phyloP scores from a whole-genome alignment of 495 filamentous ascomycete species.

The Penicillium flavigenum region DNA sequence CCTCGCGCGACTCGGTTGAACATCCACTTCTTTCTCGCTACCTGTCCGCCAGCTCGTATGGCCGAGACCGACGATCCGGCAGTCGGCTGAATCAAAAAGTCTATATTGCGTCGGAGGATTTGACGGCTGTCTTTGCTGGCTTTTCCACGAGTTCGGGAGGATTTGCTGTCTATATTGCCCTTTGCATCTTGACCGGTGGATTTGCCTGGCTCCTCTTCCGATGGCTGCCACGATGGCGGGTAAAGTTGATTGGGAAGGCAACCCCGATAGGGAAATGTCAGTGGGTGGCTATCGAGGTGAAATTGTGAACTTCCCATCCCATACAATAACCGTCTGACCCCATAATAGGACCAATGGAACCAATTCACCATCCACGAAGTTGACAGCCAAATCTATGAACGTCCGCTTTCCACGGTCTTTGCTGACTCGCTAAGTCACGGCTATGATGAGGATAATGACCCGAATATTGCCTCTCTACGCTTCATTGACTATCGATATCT shows the following conservation, averaged over 20 bases:
- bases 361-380: constrained; percentile 76
- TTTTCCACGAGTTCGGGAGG: constrained; percentile 75
- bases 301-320: constrained; percentile 12
- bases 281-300: constrained; percentile 88
- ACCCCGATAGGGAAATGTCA: constrained; percentile 67
- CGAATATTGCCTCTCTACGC: constrained; percentile 66
- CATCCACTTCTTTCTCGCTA: constrained; percentile 69
- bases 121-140: constrained; percentile 88
- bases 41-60: constrained; percentile 56
- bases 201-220: constrained; percentile 78
- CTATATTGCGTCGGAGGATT: constrained; percentile 87
- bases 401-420: constrained; percentile 84
- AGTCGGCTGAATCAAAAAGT: constrained; percentile 78
- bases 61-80: constrained; percentile 54
- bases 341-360: constrained; percentile 80
- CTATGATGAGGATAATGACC: constrained; percentile 84
- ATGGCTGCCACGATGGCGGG: constrained; percentile 87
- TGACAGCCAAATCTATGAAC: constrained; percentile 66
- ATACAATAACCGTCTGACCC: constrained; percentile 21
- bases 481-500: constrained; percentile 91
- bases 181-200: constrained; percentile 73
- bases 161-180: constrained; percentile 60
- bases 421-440: constrained; percentile 54
- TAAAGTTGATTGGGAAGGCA: constrained; percentile 68
- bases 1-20: constrained; percentile 61